Conservation (phyloP, 2,329 filamentous ascomycete genomes). For the Scedosporium minutisporum region DNA sequence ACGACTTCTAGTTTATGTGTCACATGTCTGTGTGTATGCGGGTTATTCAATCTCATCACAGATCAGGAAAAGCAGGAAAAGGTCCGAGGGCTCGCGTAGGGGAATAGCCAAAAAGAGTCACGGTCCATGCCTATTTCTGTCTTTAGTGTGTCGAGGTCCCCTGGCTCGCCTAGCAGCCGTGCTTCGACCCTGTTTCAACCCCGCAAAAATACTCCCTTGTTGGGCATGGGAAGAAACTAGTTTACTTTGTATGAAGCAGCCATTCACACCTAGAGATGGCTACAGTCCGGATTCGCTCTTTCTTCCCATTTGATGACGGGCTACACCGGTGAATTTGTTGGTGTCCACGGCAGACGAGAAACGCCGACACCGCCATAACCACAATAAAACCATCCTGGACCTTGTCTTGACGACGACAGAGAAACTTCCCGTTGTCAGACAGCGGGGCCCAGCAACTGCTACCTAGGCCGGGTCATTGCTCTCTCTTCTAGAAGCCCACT, state of each 20-base stretch:
- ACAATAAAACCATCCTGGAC: not conserved
- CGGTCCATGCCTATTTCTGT: not conserved
- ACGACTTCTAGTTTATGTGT: not conserved
- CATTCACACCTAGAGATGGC: too few species aligned
- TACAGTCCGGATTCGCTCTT: too few species aligned
- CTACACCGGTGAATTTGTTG: too few species aligned
- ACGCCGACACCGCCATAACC: not conserved
- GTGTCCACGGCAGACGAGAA: too few species aligned
- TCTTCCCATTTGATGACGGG: too few species aligned
- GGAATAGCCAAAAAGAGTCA: not conserved
- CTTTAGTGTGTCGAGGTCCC: not conserved
- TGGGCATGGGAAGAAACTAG: too few species aligned
- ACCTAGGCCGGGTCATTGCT: not conserved
- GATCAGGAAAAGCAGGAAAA: not conserved
- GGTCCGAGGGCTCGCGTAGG: not conserved
- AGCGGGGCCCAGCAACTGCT: not conserved
- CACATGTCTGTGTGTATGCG: not conserved
- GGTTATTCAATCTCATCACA: not conserved
- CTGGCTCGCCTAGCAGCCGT: too few species aligned
- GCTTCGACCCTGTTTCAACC: too few species aligned
- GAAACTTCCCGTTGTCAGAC: not conserved
- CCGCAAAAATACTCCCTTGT: too few species aligned
- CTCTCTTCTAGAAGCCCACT: not conserved
- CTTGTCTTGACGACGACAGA: not conserved
- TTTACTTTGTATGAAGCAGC: too few species aligned